Evolutionary conservation across 2,329 filamentous ascomycete genomes (phyloP).

Genomic region (Paecilomyces sp.): DNA sequence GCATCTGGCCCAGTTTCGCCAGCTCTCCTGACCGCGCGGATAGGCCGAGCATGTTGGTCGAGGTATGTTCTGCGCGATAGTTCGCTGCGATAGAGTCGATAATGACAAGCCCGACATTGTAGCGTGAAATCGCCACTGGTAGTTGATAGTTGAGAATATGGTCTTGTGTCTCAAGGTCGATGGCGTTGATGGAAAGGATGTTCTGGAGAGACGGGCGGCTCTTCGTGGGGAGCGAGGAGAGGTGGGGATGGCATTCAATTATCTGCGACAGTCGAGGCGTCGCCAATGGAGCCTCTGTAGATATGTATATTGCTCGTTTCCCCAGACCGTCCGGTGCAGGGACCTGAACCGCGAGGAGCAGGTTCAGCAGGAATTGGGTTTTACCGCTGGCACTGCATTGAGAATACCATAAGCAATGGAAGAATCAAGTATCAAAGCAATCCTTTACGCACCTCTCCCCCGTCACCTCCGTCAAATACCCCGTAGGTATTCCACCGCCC

Average conservation of each 20-base stretch:
- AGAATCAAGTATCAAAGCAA: slow-evolving; percentile 2
- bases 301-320: slow-evolving; percentile 81
- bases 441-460: slow-evolving; percentile 67
- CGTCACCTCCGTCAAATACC: slow-evolving; percentile 79
- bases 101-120: slow-evolving; percentile 72
- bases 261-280: slow-evolving; percentile 78
- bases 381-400: slow-evolving; percentile 73
- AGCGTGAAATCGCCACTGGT: slow-evolving; percentile 70
- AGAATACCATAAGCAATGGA: slow-evolving; percentile 6
- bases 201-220: slow-evolving; percentile 60
- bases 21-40: slow-evolving; percentile 71
- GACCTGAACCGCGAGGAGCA: slow-evolving; percentile 80
- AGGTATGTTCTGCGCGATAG: slow-evolving; percentile 72
- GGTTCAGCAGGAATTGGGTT: slow-evolving; percentile 81
- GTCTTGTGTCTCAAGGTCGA: slow-evolving; percentile 89
- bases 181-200: slow-evolving; percentile 74
- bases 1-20: slow-evolving; percentile 62
- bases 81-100: slow-evolving; percentile 93
- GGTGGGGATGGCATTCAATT: slow-evolving; percentile 57
- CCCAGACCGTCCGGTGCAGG: slow-evolving; percentile 63
- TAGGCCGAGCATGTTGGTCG: slow-evolving; percentile 46
- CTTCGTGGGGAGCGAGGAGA: slow-evolving; percentile 39
- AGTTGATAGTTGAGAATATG: slow-evolving; percentile 92
- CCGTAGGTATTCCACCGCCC: slow-evolving; percentile 71
- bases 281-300: slow-evolving; percentile 79